Base-by-base conservation (phyloP, 805 yeast genomes). In the Monosporozyma siamensis region DNA sequence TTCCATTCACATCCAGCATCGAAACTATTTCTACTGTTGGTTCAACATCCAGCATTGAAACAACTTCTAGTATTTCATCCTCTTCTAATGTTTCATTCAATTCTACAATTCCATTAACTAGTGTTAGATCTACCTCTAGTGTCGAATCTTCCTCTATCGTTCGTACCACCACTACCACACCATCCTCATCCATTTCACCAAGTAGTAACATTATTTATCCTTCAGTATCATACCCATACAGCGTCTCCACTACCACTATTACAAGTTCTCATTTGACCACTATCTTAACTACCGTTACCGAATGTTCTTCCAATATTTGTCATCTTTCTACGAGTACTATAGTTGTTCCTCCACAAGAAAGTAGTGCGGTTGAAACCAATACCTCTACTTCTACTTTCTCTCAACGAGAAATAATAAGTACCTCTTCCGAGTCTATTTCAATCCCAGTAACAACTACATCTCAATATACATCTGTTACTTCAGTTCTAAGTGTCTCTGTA, bases 261-360 rank as follows among this genome's bases (percentile, higher is more conserved):
- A 37, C 32, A 9, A 37, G 17, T 12, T 17, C 24, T 20, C 21
- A 25, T 15, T 24, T 37, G 11, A 37, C 31, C 22, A 37, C 40
- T 8, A 14, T 37, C 25, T 18, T 37, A 18, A 24, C 40, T 10
- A 37, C 40, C 10, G 25, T 37, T 26, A 37, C 40, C 7, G 17
- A 17, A 27, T 37, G 40, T 26, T 25, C 32, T 9, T 37, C 40
- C 17, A 32, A 37, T 26, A 25, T 25, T 4, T 37, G 40, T 18
- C 31, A 37, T 26, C 10, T 26, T 24, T 23, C 24, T 6, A 37
- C 25, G 12, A 14, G 25, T 38, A 29, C 31, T 17, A 11, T 7
- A 12, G 10, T 14, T 11, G 9, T 25, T 11, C 25, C 40, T 17
- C 9, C 40, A n/a, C 27, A 23, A n/a, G n/a, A n/a, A n/a, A n/a